A percentile compares a stretch with the other conserved stretches of the same genome.
These are phyloP conservation scores for Chytriomyces confervae DNA, from an alignment of 192 early-diverging fungal genomes.

Conservation along the genomic window DNA sequence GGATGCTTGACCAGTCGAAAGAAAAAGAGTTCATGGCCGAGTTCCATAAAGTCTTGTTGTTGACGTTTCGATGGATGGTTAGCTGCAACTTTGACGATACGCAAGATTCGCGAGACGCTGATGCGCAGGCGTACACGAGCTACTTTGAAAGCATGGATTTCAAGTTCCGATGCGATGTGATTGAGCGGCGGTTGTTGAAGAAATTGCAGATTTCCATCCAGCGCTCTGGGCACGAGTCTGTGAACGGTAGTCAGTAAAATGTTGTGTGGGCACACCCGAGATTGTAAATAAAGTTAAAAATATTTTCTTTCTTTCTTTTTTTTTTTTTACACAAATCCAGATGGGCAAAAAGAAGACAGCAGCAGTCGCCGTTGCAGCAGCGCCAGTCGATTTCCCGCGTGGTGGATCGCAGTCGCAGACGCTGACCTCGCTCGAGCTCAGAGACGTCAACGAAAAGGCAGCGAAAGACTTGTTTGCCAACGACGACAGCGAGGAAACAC, in stretches of 20 bases:
- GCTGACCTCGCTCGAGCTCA: constrained; percentile 82
- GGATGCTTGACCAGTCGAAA: not conserved
- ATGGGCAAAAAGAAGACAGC: constrained; percentile 5
- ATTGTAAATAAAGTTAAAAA: not conserved
- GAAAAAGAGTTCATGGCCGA: constrained; percentile 5
- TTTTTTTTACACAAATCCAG: not conserved
- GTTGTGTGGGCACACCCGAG: no score
- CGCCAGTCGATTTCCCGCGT: constrained; percentile 74
- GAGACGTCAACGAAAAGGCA: constrained; percentile 77
- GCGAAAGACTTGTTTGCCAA: constrained; percentile 67
- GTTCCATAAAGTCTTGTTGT: constrained; percentile 16
- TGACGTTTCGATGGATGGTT: constrained; percentile 24
- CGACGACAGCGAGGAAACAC: constrained; percentile 16
- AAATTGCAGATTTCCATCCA: not conserved
- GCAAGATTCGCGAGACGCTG: not conserved
- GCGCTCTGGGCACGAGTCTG: no score
- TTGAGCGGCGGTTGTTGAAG: constrained; percentile 20
- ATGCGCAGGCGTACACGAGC: constrained; percentile 18
- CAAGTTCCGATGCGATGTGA: constrained; percentile 30
- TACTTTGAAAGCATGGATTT: constrained; percentile 37
- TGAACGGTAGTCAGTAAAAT: no score
- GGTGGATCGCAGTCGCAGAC: constrained; percentile 69
- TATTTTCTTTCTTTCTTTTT: constrained; percentile 30
- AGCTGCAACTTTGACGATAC: not conserved
- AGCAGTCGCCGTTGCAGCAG: not conserved